Percentiles rank a stretch among this genome's conserved stretches.
Evolutionary conservation across 208 protist species (phyloP).

Genomic region (Leishmania mexicana): DNA sequence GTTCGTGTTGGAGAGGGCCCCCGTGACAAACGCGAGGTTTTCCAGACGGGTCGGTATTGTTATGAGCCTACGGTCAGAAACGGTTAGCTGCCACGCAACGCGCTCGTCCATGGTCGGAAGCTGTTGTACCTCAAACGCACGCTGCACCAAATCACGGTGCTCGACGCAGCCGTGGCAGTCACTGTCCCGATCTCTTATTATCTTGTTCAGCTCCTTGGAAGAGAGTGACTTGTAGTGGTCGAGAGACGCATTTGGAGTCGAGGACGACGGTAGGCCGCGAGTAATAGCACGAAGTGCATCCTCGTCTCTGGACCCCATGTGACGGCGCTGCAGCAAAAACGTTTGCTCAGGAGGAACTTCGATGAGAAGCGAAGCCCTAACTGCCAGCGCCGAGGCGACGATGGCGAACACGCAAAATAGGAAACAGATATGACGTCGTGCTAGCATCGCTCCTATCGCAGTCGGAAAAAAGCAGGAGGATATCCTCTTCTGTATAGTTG

Average conservation of each 20-base stretch:
- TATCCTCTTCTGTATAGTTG: neutral
- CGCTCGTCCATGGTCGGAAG: slow-evolving; percentile 40
- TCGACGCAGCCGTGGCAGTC: slow-evolving; percentile 52
- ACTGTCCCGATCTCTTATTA: slow-evolving; percentile 41
- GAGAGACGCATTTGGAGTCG: slow-evolving; percentile 8
- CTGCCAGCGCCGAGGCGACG: neutral
- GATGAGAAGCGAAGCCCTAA: slow-evolving; percentile 25
- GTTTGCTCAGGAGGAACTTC: slow-evolving; percentile 47
- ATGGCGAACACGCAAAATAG: neutral
- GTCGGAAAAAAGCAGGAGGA: neutral
- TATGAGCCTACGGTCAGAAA: slow-evolving; percentile 33
- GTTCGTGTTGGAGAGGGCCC: slow-evolving; percentile 21
- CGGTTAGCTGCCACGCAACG: slow-evolving; percentile 45
- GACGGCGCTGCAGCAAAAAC: slow-evolving; percentile 42
- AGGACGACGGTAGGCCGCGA: slow-evolving; percentile 29
- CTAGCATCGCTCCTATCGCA: neutral
- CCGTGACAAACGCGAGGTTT: slow-evolving; percentile 28
- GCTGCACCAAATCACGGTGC: slow-evolving; percentile 44
- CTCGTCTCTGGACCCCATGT: slow-evolving; percentile 19
- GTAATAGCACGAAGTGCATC: slow-evolving; percentile 29
- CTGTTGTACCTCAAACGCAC: slow-evolving; percentile 36
- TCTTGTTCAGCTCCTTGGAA: slow-evolving; percentile 32
- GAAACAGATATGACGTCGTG: neutral
- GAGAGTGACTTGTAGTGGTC: slow-evolving; percentile 24
- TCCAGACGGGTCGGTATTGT: slow-evolving; percentile 6